Evolutionary conservation across 805 yeast species (phyloP).

Genomic region (Saturnispora silvae): DNA sequence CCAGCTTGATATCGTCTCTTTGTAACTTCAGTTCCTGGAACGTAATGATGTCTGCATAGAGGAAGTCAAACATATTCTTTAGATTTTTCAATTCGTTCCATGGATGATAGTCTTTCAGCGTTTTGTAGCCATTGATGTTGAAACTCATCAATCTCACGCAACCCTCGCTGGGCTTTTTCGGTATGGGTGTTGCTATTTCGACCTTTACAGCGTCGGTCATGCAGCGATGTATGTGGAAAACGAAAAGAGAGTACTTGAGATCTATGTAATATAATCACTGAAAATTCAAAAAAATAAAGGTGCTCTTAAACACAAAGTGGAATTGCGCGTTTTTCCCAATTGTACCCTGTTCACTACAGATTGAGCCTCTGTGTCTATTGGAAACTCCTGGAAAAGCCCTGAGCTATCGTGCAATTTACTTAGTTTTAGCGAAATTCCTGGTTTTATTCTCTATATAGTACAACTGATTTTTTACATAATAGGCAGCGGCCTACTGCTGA

Average conservation of each 20-base stretch:
- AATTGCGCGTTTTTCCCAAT: too few relatives aligned
- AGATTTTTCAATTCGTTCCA: conserved; percentile 49
- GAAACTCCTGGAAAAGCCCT: too few relatives aligned
- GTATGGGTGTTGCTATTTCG: conserved; percentile 2
- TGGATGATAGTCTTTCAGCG: conserved; percentile 73
- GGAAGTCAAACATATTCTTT: conserved; percentile 36
- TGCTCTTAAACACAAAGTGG: too few relatives aligned
- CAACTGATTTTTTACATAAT: conserved; percentile 65
- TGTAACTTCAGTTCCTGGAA: conserved; percentile 79
- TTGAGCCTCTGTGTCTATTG: too few relatives aligned
- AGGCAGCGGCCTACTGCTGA: conserved; percentile 64
- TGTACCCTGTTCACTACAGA: too few relatives aligned
- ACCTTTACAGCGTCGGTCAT: neutral
- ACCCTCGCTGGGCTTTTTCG: neutral
- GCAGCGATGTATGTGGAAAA: too few relatives aligned
- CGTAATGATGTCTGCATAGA: conserved; percentile 69
- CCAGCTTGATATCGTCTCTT: conserved; percentile 31
- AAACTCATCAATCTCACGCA: conserved; percentile 35
- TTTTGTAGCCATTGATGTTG: conserved; percentile 78
- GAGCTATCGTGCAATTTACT: too few relatives aligned
- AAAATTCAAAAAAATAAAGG: too few relatives aligned
- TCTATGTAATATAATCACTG: too few relatives aligned
- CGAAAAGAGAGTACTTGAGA: too few relatives aligned
- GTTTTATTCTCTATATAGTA: too few relatives aligned
- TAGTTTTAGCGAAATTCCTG: too few relatives aligned